These are phyloP conservation scores for Choanephora cucurbitarum DNA, from an alignment of 371 early-diverging fungal species.

Conservation along the genomic window DNA sequence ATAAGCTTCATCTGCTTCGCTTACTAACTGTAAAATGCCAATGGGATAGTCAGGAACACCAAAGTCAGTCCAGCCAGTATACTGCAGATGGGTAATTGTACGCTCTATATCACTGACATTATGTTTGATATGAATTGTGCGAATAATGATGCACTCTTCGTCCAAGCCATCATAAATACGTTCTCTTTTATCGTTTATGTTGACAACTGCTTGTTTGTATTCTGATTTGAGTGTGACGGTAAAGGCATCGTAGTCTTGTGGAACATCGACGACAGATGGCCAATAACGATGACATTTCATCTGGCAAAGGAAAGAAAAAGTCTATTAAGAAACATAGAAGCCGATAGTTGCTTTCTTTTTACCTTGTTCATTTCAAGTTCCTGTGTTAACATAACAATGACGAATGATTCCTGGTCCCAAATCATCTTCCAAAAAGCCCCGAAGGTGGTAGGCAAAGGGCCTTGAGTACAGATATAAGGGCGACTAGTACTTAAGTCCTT, in stretches of 20 bases:
- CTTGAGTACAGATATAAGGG: constrained; percentile 82
- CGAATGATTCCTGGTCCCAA: constrained; percentile 71
- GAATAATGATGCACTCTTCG: constrained; percentile 24
- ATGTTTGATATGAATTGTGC: constrained; percentile 9
- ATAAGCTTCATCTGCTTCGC: constrained; percentile 52
- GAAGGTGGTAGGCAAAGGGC: constrained; percentile 77
- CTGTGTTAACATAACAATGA: constrained; percentile 86
- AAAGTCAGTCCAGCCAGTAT: constrained; percentile 85
- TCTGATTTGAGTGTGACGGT: constrained; percentile 26
- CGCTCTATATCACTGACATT: constrained; percentile 18
- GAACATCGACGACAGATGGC: constrained; percentile 43
- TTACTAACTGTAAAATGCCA: constrained; percentile 54
- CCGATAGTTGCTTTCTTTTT: constrained; percentile 30
- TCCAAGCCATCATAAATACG: not conserved
- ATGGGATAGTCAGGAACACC: constrained; percentile 63
- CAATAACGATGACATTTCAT: constrained; percentile 72
- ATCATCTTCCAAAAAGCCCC: constrained; percentile 87
- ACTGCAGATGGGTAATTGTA: constrained; percentile 75
- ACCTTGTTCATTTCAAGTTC: constrained; percentile 72
- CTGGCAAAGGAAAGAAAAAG: constrained; percentile 24
- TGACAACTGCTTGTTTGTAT: constrained; percentile 16
- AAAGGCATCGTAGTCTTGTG: constrained; percentile 34
- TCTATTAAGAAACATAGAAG: constrained; percentile 5
- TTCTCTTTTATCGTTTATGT: constrained; percentile 29
- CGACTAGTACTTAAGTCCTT: constrained; percentile 7